Base-by-base conservation (phyloP, 805 yeast genomes). In the Wickerhamomyces xylosicus region DNA sequence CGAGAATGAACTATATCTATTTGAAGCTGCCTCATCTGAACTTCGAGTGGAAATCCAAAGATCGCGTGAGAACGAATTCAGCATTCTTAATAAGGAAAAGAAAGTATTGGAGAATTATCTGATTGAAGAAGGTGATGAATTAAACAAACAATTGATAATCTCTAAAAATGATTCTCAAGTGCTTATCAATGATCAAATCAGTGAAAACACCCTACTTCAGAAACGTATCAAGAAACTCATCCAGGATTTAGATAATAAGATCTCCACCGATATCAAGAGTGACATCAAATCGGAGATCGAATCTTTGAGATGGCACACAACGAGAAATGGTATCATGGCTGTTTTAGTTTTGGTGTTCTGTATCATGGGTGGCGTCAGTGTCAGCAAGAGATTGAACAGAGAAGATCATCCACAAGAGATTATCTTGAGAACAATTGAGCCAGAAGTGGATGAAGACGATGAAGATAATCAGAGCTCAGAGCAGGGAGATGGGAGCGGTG, bases 11-110 rank as follows among this genome's bases (percentile, higher is more conserved):
- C 72, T 76, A 18, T 92, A 90, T 54, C 61, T 92, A 13, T 89
- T 86, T 57, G 90, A 87, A 54, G 94, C 96, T 25, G 95, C 96
- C 0, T 85, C 85, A 44, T 80, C 89, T 39, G 97, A 90, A 57
- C 61, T 90, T 29, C 61, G 81, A 36, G 85, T 82, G 34, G 95
- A 87, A 49, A 74, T 87, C 19, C 77, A 80, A 32, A 70, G 79
- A 32, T 72, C 81, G 22, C 64, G 97, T 47, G 87, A 81, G 45
- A 63, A 67, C 11, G 84, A 85, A 44, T 65, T 82, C 39, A 78
- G 77, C 47, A 80, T 78, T 38, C 66, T 80, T 38, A 76, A 81
- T 18, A 72, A 77, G 42, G 75, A 77, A 35, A 72, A 82, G 33
- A 79, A 82, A 42, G 71, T 76, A 7, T 54, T 90, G 34, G 85